A percentile compares a stretch with the other conserved stretches of the same genome.
Evolutionary conservation across 2,329 filamentous ascomycete species (phyloP).

Genomic region (Fusarium sp.): DNA sequence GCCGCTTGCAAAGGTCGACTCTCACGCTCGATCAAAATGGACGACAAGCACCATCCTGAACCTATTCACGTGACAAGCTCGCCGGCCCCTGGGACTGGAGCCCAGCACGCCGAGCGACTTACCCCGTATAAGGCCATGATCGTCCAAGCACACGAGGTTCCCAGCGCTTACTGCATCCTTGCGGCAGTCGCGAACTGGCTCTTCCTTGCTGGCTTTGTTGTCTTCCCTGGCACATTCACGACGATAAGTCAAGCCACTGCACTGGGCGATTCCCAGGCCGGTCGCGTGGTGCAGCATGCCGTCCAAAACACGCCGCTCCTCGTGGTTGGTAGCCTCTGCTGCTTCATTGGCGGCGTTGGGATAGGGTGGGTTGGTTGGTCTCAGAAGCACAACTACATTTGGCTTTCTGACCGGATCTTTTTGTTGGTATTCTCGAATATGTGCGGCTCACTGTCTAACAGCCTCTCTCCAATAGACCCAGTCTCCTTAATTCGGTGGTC

Average conservation of each 20-base stretch:
- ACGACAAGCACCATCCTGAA: neutral
- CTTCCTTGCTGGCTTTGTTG: slow-evolving; percentile 17
- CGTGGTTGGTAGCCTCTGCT: slow-evolving; percentile 6
- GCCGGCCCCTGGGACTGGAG: neutral
- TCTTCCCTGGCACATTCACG: slow-evolving; percentile 17
- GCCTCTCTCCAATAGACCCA: neutral
- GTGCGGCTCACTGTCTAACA: neutral
- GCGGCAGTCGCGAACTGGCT: slow-evolving; percentile 17
- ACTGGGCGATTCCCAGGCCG: slow-evolving; percentile 6
- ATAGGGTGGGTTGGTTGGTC: slow-evolving; percentile 12
- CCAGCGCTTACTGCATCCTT: neutral
- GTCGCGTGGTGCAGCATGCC: slow-evolving; percentile 1
- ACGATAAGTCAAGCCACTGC: slow-evolving; percentile 1
- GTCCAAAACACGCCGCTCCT: slow-evolving; percentile 4
- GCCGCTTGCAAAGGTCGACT: neutral
- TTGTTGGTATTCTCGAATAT: neutral
- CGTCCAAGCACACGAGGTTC: slow-evolving; percentile 12
- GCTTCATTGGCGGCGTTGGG: slow-evolving; percentile 5
- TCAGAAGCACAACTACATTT: slow-evolving; percentile 9
- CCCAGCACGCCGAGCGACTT: neutral
- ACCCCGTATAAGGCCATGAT: slow-evolving; percentile 12
- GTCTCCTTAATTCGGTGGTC: neutral
- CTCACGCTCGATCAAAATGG: neutral
- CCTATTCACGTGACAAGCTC: neutral
- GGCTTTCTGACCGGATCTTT: slow-evolving; percentile 7